Conservation (phyloP, 2,329 filamentous ascomycete genomes). For the Trichoderma brevicompactum region DNA sequence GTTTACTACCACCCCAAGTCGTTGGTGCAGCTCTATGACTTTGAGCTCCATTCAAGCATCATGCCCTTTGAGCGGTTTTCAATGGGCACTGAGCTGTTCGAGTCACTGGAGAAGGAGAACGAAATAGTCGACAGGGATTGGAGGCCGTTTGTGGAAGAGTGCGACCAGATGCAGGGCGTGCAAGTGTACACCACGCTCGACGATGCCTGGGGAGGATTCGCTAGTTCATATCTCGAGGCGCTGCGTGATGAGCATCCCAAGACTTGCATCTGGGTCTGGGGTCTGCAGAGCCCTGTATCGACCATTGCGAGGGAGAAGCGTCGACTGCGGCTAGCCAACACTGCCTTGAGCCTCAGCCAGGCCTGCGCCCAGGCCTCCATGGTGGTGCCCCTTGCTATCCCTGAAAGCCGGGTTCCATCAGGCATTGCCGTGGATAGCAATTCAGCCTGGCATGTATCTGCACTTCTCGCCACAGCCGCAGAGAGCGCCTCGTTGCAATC, state of each 20-base stretch:
- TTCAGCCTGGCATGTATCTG: slow-evolving; percentile 81
- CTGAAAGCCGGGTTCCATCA: slow-evolving; percentile 58
- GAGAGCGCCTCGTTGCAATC: slow-evolving; percentile 81
- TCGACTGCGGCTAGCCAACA: slow-evolving; percentile 68
- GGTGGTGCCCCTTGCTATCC: slow-evolving; percentile 73
- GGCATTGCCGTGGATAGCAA: slow-evolving; percentile 63
- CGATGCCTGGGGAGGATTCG: slow-evolving; percentile 82
- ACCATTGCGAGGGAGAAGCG: slow-evolving; percentile 58
- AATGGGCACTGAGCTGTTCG: slow-evolving; percentile 77
- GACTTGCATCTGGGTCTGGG: slow-evolving; percentile 84
- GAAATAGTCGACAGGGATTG: slow-evolving; percentile 91
- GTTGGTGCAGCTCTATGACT: slow-evolving; percentile 84
- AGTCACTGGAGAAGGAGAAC: slow-evolving; percentile 73
- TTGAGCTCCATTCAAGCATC: slow-evolving; percentile 77
- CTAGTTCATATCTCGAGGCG: slow-evolving; percentile 72
- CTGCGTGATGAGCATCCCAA: slow-evolving; percentile 92
- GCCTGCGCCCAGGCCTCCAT: slow-evolving; percentile 74
- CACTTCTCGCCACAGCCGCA: slow-evolving; percentile 73
- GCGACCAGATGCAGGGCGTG: slow-evolving; percentile 87
- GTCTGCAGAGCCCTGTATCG: slow-evolving; percentile 66
- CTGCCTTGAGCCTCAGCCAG: slow-evolving; percentile 70
- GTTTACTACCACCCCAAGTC: slow-evolving; percentile 92
- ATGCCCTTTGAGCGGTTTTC: slow-evolving; percentile 92
- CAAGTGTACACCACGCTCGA: slow-evolving; percentile 75
- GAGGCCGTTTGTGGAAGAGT: slow-evolving; percentile 87